A percentile compares a stretch with the other conserved stretches of the same genome.
phyloP scores from a whole-genome alignment of 352 stramenopile species.

The Phytophthora uliginosa region DNA sequence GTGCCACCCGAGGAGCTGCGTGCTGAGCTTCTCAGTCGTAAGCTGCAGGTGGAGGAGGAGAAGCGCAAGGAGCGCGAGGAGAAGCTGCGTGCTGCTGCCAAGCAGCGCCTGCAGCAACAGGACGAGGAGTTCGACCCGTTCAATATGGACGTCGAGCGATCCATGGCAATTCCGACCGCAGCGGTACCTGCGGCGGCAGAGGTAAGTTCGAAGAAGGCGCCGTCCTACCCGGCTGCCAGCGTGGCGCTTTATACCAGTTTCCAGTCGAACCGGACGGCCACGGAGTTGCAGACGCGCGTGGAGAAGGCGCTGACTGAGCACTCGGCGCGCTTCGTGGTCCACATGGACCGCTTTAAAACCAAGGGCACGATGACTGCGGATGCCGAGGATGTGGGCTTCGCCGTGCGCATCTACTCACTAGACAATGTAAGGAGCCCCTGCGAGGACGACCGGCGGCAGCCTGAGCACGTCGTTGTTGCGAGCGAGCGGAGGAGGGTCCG shows the following conservation, averaged over 20 bases:
- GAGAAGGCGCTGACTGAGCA: slow-evolving; percentile 63
- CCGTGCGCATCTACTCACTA: slow-evolving; percentile 75
- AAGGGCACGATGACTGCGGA: slow-evolving; percentile 64
- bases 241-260: slow-evolving; percentile 85
- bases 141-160: slow-evolving; percentile 49
- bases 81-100: slow-evolving; percentile 53
- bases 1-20: slow-evolving; percentile 55
- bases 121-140: slow-evolving; percentile 81
- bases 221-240: slow-evolving; percentile 64
- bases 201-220: slow-evolving; percentile 43
- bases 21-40: slow-evolving; percentile 66
- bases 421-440: slow-evolving; percentile 68
- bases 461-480: slow-evolving; percentile 28
- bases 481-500: slow-evolving; percentile 26
- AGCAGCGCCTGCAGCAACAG: slow-evolving; percentile 39
- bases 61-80: slow-evolving; percentile 76
- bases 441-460: slow-evolving; percentile 24
- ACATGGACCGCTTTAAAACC: slow-evolving; percentile 81
- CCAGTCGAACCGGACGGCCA: slow-evolving; percentile 58
- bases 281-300: slow-evolving; percentile 64
- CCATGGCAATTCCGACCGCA: slow-evolving; percentile 40
- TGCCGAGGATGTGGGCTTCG: slow-evolving; percentile 62
- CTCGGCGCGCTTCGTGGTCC: slow-evolving; percentile 55
- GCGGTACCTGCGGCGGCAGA: slow-evolving; percentile 39
- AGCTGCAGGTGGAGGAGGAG: slow-evolving; percentile 75